Percentiles rank a stretch among this genome's conserved stretches.
Evolutionary conservation across 495 filamentous ascomycete genomes (phyloP).

Genomic region (Neurospora sp.): DNA sequence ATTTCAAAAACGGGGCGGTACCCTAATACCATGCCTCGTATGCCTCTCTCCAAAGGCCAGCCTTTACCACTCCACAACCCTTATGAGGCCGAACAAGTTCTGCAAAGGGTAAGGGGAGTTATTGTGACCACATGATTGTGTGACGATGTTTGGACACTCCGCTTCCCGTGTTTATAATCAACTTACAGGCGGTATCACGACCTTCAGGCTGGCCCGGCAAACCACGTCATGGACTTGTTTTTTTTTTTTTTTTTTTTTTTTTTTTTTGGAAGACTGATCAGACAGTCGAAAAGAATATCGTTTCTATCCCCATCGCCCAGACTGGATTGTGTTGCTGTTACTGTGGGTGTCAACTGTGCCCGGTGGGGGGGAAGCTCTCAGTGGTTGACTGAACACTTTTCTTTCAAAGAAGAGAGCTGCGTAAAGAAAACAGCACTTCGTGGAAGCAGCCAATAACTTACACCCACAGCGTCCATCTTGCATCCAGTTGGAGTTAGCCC

Average conservation of each 20-base stretch:
- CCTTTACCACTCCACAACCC: neutral
- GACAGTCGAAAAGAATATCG: neutral
- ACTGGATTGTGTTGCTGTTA: neutral
- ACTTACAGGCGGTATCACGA: neutral
- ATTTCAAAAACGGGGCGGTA: neutral
- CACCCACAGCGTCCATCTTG: conserved; percentile 23
- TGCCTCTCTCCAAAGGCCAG: neutral
- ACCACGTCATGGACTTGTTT: no score
- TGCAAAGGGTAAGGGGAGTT: neutral
- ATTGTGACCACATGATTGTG: neutral
- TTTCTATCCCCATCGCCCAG: neutral
- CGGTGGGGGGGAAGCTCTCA: neutral
- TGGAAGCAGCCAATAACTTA: conserved; percentile 6
- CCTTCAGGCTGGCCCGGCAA: no score
- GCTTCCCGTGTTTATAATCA: neutral
- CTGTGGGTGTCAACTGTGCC: no score
- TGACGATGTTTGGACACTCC: neutral
- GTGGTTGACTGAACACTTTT: neutral
- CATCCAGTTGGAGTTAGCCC: conserved; percentile 12
- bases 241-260: neutral
- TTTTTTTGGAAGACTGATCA: neutral
- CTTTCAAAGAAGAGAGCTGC: conserved; percentile 8
- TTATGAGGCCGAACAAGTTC: neutral
- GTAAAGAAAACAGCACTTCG: conserved; percentile 17
- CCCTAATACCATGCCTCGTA: neutral